Conservation (phyloP, 352 stramenopile genomes). For the Globisporangium barbulae region DNA sequence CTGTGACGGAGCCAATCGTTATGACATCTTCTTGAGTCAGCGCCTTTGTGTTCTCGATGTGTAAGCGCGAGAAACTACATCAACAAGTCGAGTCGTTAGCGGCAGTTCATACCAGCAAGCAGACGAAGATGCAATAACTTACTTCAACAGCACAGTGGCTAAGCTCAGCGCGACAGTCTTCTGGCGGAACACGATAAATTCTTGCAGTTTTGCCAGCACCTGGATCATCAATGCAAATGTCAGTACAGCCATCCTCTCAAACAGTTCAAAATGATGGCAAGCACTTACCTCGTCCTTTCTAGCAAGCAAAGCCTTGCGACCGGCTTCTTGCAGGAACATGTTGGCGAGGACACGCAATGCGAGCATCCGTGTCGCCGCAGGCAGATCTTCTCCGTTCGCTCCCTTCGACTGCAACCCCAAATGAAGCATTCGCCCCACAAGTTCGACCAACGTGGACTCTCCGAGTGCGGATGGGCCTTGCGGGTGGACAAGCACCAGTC, state of each 20-base stretch:
- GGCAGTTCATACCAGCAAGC: not conserved
- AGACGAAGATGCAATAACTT: conserved; percentile 11
- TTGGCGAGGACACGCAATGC: conserved; percentile 73
- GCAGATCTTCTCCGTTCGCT: conserved; percentile 31
- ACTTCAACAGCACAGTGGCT: conserved; percentile 74
- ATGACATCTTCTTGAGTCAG: conserved; percentile 51
- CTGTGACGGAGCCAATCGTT: conserved; percentile 42
- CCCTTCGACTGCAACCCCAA: conserved; percentile 33
- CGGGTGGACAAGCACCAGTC: conserved; percentile 88
- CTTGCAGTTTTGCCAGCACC: conserved; percentile 40
- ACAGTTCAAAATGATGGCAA: not conserved
- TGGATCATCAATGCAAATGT: conserved; percentile 14
- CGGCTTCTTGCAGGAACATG: conserved; percentile 59
- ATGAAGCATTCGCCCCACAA: conserved; percentile 35
- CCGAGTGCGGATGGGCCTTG: conserved; percentile 55
- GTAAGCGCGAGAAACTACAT: conserved; percentile 40
- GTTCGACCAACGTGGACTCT: conserved; percentile 24
- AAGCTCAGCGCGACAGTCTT: conserved; percentile 71
- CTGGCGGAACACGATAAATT: conserved; percentile 48
- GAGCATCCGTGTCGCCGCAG: conserved; percentile 70
- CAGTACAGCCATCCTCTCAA: not conserved
- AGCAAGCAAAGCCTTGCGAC: conserved; percentile 39
- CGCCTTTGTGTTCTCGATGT: conserved; percentile 26
- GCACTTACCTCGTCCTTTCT: conserved; percentile 47
- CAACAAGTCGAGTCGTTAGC: conserved; percentile 5